phyloP scores from a whole-genome alignment of 202 grass and related monocot genomes.

The Zizania palustris region DNA sequence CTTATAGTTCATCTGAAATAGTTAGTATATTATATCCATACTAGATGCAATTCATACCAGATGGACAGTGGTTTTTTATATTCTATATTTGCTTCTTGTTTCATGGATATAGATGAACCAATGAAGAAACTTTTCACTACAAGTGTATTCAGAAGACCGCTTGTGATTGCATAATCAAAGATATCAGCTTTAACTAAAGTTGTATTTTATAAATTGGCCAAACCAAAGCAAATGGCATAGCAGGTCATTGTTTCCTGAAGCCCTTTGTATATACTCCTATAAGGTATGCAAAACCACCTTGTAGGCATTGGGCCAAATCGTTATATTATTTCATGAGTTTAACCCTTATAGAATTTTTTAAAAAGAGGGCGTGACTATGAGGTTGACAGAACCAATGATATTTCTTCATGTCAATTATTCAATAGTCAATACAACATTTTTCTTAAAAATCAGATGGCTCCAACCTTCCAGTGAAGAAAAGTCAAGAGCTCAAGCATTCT shows the following conservation, averaged over 20 bases:
- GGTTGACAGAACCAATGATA: conserved; percentile 15
- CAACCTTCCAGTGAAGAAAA: conserved; percentile 9
- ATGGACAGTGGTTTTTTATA: background rate
- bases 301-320: conserved; percentile 1
- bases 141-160: conserved; percentile 10
- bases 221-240: background rate
- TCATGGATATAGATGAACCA: background rate
- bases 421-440: background rate
- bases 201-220: conserved; percentile 1
- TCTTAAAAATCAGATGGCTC: conserved; percentile 1
- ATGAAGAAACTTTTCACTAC: conserved; percentile 7
- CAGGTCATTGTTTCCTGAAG: background rate
- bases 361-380: background rate
- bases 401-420: conserved; percentile 3
- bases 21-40: background rate
- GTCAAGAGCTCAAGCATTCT: background rate
- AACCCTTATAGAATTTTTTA: background rate
- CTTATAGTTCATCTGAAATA: background rate
- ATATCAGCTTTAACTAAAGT: background rate
- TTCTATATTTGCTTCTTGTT: background rate
- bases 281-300: conserved; percentile 23
- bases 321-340: conserved; percentile 1
- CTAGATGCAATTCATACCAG: background rate
- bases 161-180: conserved; percentile 11
- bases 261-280: background rate